phyloP scores from a whole-genome alignment of 2,329 filamentous ascomycete species.

The Kalmusia sp. region DNA sequence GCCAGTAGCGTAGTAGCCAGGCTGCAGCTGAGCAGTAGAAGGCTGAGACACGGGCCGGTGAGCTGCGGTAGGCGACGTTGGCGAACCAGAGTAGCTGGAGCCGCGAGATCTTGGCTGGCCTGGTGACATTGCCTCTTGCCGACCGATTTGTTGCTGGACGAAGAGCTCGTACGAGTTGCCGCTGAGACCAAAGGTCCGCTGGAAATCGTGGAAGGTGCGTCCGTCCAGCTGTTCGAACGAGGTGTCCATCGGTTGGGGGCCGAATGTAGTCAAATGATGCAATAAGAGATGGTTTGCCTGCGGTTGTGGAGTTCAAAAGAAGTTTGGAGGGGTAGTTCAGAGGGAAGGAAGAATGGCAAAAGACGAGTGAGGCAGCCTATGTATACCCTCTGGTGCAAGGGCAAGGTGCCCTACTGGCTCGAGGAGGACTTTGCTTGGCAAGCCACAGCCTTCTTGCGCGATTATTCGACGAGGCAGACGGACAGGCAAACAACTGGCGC shows the following conservation, averaged over 20 bases:
- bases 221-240: constrained; percentile 4
- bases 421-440: constrained; percentile 12
- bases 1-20: constrained; percentile 6
- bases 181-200: background rate
- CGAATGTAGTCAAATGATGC: background rate
- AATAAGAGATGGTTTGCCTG: background rate
- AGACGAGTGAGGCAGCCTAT: constrained; percentile 14
- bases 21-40: constrained; percentile 12
- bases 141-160: constrained; percentile 15
- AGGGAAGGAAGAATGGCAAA: background rate
- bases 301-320: background rate
- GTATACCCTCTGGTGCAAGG: constrained; percentile 5
- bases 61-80: constrained; percentile 7
- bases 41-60: constrained; percentile 26
- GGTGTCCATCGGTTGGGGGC: constrained; percentile 7
- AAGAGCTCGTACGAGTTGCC: constrained; percentile 7
- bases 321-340: background rate
- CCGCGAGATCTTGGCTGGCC: constrained; percentile 17
- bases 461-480: constrained; percentile 19
- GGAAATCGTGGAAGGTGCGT: constrained; percentile 9
- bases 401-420: constrained; percentile 10
- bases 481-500: constrained; percentile 11
- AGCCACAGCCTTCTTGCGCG: constrained; percentile 13
- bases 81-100: constrained; percentile 20
- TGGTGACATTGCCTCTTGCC: constrained; percentile 16